Evolutionary conservation across 139 green algal species (phyloP).

Genomic region (Trebouxia sp.): DNA sequence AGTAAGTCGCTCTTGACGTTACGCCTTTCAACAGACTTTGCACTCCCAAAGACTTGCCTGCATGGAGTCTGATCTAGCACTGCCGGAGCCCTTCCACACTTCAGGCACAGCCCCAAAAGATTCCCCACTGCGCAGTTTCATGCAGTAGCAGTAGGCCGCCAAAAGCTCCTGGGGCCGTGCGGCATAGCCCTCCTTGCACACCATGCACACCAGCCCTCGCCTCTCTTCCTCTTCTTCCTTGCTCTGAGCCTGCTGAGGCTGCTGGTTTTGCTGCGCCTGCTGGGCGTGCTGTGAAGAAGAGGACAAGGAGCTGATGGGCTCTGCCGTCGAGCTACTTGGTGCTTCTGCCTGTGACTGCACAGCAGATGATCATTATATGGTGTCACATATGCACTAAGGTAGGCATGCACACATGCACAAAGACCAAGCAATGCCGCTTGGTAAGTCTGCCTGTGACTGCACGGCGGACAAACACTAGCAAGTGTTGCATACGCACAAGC

Average conservation of each 20-base stretch:
- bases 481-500: too few relatives aligned
- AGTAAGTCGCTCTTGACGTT: too few relatives aligned
- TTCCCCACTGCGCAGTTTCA: constrained; percentile 23
- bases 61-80: not conserved
- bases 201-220: constrained; percentile 49
- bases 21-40: too few relatives aligned
- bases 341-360: too few relatives aligned
- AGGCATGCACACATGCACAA: too few relatives aligned
- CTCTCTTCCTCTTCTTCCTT: constrained; percentile 50
- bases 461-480: too few relatives aligned
- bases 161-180: constrained; percentile 51
- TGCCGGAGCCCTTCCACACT: not conserved
- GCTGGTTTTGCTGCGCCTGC: constrained; percentile 23
- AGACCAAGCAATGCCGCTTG: too few relatives aligned
- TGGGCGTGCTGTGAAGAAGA: not conserved
- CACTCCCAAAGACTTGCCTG: too few relatives aligned
- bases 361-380: too few relatives aligned
- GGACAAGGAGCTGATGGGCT: not conserved
- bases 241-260: constrained; percentile 24
- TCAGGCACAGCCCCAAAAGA: constrained; percentile 12
- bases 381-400: too few relatives aligned
- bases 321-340: too few relatives aligned
- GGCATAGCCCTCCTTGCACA: constrained; percentile 63
- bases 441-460: too few relatives aligned
- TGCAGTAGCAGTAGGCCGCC: constrained; percentile 60